Evolutionary conservation across 129 eudicot genomes (phyloP).

Genomic region (Tagetes erecta): DNA sequence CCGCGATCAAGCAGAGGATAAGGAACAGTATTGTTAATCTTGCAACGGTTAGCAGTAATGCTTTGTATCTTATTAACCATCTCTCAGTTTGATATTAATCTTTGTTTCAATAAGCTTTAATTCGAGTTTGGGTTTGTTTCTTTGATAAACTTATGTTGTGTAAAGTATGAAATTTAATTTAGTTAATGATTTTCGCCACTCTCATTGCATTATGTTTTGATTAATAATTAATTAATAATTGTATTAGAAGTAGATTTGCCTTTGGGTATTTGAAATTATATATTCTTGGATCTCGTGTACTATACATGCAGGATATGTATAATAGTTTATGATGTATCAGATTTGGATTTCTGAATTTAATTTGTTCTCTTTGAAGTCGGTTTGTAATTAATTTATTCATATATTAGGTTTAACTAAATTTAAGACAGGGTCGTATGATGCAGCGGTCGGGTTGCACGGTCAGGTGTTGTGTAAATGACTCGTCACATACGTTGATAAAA

Average conservation of each 20-base stretch:
- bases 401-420: too few relatives aligned
- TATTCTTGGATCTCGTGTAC: slow-evolving; percentile 17
- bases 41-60: slow-evolving; percentile 57
- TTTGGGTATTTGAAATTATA: neutral
- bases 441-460: too few relatives aligned
- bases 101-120: neutral
- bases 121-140: neutral
- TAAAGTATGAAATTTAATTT: slow-evolving; percentile 14
- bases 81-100: slow-evolving; percentile 28
- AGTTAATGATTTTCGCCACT: neutral
- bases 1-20: slow-evolving; percentile 46
- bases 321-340: slow-evolving; percentile 7
- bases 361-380: neutral
- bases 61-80: slow-evolving; percentile 66
- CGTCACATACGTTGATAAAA: neutral
- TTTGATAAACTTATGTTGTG: slow-evolving; percentile 5
- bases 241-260: neutral
- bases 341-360: slow-evolving; percentile 12
- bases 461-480: too few relatives aligned
- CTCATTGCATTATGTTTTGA: slow-evolving; percentile 1
- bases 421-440: too few relatives aligned
- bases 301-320: neutral
- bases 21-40: slow-evolving; percentile 37
- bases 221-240: neutral
- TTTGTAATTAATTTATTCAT: too few relatives aligned